phyloP scores from a whole-genome alignment of 2,329 filamentous ascomycete genomes.

The Fusarium concolor region DNA sequence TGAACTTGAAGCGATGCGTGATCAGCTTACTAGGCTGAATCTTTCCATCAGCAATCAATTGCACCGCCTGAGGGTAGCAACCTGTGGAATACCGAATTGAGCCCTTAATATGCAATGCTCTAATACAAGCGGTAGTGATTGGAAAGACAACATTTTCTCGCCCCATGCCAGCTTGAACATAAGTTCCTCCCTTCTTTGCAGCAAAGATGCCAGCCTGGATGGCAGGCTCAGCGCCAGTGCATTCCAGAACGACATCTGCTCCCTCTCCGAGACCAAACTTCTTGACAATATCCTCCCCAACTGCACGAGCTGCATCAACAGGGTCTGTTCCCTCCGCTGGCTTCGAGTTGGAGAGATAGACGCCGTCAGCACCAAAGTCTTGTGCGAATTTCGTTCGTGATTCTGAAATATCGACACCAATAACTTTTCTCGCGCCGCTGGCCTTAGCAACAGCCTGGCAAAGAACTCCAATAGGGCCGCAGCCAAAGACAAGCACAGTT shows the following conservation, averaged over 20 bases:
- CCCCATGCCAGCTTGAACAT: slow-evolving; percentile 65
- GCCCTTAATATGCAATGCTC: slow-evolving; percentile 61
- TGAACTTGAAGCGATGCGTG: slow-evolving; percentile 53
- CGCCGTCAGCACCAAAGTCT: slow-evolving; percentile 56
- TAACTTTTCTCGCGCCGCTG: slow-evolving; percentile 55
- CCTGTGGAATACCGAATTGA: slow-evolving; percentile 64
- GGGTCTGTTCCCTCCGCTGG: slow-evolving; percentile 48
- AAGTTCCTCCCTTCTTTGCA: slow-evolving; percentile 59
- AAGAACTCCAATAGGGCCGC: slow-evolving; percentile 60
- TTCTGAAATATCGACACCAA: slow-evolving; percentile 58
- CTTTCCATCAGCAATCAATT: slow-evolving; percentile 62
- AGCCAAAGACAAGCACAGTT: slow-evolving; percentile 60
- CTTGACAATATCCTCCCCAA: slow-evolving; percentile 54
- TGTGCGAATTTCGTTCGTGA: slow-evolving; percentile 55
- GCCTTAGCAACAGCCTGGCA: slow-evolving; percentile 59
- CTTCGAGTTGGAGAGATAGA: slow-evolving; percentile 52
- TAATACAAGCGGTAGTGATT: slow-evolving; percentile 61
- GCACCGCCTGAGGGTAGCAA: slow-evolving; percentile 61
- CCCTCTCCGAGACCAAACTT: slow-evolving; percentile 49
- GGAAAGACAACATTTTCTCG: slow-evolving; percentile 63
- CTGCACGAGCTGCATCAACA: slow-evolving; percentile 51
- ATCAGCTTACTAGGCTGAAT: slow-evolving; percentile 53
- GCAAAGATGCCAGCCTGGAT: slow-evolving; percentile 61
- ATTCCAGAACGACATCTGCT: slow-evolving; percentile 62
- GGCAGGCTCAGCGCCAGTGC: slow-evolving; percentile 58